phyloP scores from a whole-genome alignment of 2,329 filamentous ascomycete species.

The Alternaria metachromatica region DNA sequence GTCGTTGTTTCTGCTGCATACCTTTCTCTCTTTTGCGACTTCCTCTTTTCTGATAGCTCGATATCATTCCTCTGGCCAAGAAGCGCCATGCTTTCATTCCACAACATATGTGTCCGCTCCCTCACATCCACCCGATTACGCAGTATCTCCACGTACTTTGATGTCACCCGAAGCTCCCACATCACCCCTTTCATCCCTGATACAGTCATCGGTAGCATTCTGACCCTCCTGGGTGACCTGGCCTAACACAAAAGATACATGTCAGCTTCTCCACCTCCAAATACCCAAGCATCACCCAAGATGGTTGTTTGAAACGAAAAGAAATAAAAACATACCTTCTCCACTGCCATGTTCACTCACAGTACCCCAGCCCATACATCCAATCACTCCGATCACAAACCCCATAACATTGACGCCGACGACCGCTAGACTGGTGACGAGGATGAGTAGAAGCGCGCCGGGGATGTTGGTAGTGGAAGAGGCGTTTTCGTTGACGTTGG shows the following conservation, averaged over 20 bases:
- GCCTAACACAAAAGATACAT: not conserved
- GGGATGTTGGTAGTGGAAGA: not conserved
- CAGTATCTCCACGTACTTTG: not conserved
- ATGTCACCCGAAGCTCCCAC: not conserved
- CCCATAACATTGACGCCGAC: not conserved
- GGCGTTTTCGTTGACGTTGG: not conserved
- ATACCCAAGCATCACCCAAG: not conserved
- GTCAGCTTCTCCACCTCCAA: fast-evolving
- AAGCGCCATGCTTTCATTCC: not conserved
- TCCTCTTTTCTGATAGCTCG: not conserved
- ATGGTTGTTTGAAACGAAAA: too few species aligned
- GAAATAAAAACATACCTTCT: not conserved
- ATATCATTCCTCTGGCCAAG: not conserved
- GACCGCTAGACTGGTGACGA: not conserved
- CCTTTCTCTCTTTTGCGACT: not conserved
- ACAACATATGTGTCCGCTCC: not conserved
- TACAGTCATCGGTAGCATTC: not conserved
- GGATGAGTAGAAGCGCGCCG: not conserved
- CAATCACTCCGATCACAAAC: not conserved
- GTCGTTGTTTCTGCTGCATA: not conserved
- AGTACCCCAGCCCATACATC: not conserved
- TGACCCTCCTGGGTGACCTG: not conserved
- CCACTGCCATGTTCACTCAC: not conserved
- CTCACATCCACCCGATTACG: not conserved
- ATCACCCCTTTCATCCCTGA: not conserved